Evolutionary conservation across 2,329 filamentous ascomycete species (phyloP), one percentile per base, ranked within the genome.

Genomic region (Tolypocladium sp.): DNA sequence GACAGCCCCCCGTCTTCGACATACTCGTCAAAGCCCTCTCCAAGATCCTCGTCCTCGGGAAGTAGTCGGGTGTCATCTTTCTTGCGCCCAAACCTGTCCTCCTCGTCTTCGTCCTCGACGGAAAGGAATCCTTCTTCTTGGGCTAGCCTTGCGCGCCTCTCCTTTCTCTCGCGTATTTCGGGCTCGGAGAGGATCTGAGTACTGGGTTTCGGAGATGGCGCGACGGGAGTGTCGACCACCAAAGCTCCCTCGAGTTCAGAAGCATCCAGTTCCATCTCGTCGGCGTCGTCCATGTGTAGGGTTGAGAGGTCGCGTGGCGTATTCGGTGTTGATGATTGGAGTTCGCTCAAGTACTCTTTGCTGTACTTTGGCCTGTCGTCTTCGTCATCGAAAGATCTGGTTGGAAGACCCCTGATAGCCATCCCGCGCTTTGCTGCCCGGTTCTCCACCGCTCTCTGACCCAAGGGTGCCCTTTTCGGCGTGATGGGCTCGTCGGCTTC

Each of bases 21-120:
- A 66, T 90, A 96, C 58, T 93, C 88, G 61, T 97, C 93, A 66
- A 96, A 97, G 0, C 92, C 92, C 74, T 97, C 94, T 42, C 90
- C 90, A 0, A 97, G 82, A 68, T 97, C 91, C 70, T 97, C 93
- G 66, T 97, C 93, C 40, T 97, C 92, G 49, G 82, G 83, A 7
- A 92, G 82, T 2, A 97, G 81, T 1, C 93, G 83, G 7, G 88
- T 89, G 62, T 92, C 82, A 40, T 84, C 82, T 63, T 88, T 85
- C 66, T 84, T 84, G 22, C 64, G 74, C 3, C 63, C 62, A 25
- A 63, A 64, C 6, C 58, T 42, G 9, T 74, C 69, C 35, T 69
- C 68, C 25, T 81, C 78, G n/a, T 82, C 81, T n/a, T 79, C 79
- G 40, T 82, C 83, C 58, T 84, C 79, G 0, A 91, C 76, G 0